Percentiles rank a stretch among this genome's conserved stretches.
Evolutionary conservation across 2,329 filamentous ascomycete genomes (phyloP).

Genomic region (Pyrenophora tritici-repentis): DNA sequence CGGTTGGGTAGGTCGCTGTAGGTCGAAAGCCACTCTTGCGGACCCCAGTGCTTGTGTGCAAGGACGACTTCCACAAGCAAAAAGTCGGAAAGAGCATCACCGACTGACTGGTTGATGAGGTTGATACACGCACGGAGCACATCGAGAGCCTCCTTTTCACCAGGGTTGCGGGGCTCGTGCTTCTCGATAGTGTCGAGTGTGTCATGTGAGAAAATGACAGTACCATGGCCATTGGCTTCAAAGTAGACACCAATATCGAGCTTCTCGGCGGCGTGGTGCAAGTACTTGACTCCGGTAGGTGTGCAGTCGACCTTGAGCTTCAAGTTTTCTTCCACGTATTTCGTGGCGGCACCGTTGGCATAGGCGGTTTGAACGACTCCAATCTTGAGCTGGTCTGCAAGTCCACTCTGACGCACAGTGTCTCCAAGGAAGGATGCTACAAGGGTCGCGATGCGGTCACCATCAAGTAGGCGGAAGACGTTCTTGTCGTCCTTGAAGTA

Average conservation of each 20-base stretch:
- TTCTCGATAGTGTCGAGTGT: constrained; percentile 78
- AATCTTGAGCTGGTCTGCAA: constrained; percentile 81
- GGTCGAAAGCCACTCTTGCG: constrained; percentile 88
- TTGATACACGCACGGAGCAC: constrained; percentile 82
- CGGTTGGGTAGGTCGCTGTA: constrained; percentile 95
- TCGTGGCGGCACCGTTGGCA: constrained; percentile 92
- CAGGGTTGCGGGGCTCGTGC: constrained; percentile 84
- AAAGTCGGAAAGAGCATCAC: constrained; percentile 94
- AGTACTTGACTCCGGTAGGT: constrained; percentile 93
- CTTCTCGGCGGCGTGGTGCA: constrained; percentile 93
- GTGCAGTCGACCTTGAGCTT: constrained; percentile 91
- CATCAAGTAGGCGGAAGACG: constrained; percentile 90
- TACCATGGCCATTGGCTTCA: constrained; percentile 97
- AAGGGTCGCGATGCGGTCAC: constrained; percentile 93
- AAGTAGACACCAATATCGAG: constrained; percentile 98
- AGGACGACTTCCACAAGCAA: constrained; percentile 95
- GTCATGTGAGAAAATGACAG: constrained; percentile 87
- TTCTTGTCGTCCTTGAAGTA: constrained; percentile 85
- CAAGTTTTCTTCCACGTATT: constrained; percentile 86
- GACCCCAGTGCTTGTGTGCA: constrained; percentile 89
- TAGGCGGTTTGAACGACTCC: constrained; percentile 98
- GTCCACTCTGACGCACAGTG: constrained; percentile 76
- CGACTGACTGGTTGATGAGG: constrained; percentile 97
- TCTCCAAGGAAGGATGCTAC: constrained; percentile 93
- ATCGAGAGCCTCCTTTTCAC: constrained; percentile 86